Evolutionary conservation across 1,139 yeast species (phyloP).

Genomic region (Geotrichum europaeum): DNA sequence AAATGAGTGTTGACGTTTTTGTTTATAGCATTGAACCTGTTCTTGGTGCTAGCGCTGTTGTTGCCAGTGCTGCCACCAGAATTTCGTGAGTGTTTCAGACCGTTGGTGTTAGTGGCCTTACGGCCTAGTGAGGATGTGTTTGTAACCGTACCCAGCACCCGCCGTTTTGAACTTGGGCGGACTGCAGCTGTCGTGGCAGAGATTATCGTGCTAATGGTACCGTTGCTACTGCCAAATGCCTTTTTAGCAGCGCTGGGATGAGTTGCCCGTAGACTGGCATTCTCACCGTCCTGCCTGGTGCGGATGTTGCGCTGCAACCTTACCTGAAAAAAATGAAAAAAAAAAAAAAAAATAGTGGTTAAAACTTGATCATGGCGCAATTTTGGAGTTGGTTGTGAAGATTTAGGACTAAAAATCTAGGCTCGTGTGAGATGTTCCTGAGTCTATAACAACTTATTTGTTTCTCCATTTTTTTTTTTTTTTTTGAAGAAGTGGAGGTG

Average conservation of each 20-base stretch:
- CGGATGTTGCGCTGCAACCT: background rate
- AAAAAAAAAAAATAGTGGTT: background rate
- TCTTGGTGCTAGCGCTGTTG: background rate
- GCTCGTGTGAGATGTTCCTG: background rate
- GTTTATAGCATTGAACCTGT: background rate
- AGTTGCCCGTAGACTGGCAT: background rate
- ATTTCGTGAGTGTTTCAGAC: background rate
- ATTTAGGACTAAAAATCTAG: too few relatives aligned
- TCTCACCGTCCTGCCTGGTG: background rate
- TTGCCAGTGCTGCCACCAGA: background rate
- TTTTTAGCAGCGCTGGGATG: background rate
- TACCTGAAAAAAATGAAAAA: background rate
- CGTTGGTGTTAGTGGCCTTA: background rate
- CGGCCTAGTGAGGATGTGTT: conserved; percentile 1
- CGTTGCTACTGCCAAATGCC: background rate
- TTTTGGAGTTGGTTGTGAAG: background rate
- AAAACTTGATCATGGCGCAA: background rate
- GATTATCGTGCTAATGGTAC: background rate
- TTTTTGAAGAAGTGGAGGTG: background rate
- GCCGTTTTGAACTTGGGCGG: background rate
- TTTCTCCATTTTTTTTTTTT: background rate
- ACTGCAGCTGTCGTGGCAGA: background rate
- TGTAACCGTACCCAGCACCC: conserved; percentile 13
- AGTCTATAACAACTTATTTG: background rate
- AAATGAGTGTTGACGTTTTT: background rate